Base-by-base conservation (phyloP, 225 moss, liverwort and hornwort genomes). In the Sphagnum tenellum region DNA sequence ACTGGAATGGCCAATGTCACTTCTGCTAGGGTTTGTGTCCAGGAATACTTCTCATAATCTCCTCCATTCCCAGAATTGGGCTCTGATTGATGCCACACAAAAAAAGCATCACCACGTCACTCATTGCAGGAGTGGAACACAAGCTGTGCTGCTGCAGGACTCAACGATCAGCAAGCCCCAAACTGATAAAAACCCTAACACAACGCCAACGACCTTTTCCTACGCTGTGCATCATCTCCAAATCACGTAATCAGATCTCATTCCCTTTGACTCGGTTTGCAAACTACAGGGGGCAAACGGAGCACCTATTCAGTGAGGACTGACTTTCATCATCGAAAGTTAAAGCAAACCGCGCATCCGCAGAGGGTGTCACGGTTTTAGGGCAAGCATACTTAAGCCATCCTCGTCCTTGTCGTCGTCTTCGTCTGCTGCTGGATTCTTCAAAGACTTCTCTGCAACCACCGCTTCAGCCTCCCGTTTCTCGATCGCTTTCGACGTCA, bases 1-100 rank as follows among this genome's bases (percentile, higher is more conserved):
- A 96, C 68, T 48, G 88, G 89, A 8, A 96, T 81, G 60, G 88
- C 80, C 59, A 96, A 78, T 45, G 96, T 92, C 13, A 96, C 74
- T 76, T 96, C 96, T 49, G 84, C 75, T 44, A 96, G 86, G 49
- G 85, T 88, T 71, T 96, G 96, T 48, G 83, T 84, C 96, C 96
- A 96, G 7, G 86, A 81, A 70, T 96, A 96, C 47, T 77, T 87
- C 52, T 71, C 78, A 53, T 82, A 68, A 60, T 96, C 92, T 53
- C 67, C 86, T 51, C 96, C 96, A 71, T 92, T 92, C 69, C 83
- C 92, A 5, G 71, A 64, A 69, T 90, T 96, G 45, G 96, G 96
- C 49, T 68, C 94, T 94, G 90, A 72, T 70, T 50, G 3, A 65
- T 3, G n/a, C 48, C n/a, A 50, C 29, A 29, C 29, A 29, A 29